Conservation (phyloP, 2,329 filamentous ascomycete species). For the Didymella arachidicola region DNA sequence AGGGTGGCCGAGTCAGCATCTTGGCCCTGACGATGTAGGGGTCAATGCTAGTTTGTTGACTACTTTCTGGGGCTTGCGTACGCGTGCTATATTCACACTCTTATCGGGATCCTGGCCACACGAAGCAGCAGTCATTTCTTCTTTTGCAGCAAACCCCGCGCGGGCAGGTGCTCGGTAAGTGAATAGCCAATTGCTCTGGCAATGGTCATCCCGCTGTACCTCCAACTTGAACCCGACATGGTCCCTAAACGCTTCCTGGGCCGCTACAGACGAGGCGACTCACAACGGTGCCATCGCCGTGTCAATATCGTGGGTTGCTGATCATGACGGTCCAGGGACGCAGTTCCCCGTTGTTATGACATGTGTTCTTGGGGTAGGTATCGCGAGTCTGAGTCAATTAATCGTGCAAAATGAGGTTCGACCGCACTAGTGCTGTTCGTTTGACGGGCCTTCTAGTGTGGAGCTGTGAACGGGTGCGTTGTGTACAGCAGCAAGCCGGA, state of each 20-base stretch:
- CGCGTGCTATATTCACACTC: neutral
- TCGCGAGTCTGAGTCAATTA: slow-evolving; percentile 12
- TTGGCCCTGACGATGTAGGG: neutral
- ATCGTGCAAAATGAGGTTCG: slow-evolving; percentile 3
- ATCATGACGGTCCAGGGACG: neutral
- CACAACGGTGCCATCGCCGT: neutral
- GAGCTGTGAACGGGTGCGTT: neutral
- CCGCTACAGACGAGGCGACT: neutral
- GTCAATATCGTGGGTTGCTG: neutral
- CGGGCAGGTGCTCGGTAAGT: neutral
- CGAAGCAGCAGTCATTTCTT: neutral
- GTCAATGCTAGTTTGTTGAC: neutral
- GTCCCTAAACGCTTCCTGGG: neutral
- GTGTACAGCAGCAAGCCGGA: neutral
- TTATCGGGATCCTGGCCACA: neutral
- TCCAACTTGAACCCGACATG: neutral
- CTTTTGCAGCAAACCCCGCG: neutral
- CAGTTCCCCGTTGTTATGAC: slow-evolving; percentile 1
- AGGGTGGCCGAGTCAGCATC: neutral
- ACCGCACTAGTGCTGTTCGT: slow-evolving; percentile 3
- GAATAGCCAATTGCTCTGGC: neutral
- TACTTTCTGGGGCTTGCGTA: neutral
- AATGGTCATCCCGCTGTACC: neutral
- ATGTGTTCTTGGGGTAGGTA: slow-evolving; percentile 2
- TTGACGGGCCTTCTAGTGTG: slow-evolving; percentile 6